These are phyloP conservation scores for Chaetomiaceae sp. DNA, from an alignment of 2,329 filamentous ascomycete genomes.

Conservation along the genomic window DNA sequence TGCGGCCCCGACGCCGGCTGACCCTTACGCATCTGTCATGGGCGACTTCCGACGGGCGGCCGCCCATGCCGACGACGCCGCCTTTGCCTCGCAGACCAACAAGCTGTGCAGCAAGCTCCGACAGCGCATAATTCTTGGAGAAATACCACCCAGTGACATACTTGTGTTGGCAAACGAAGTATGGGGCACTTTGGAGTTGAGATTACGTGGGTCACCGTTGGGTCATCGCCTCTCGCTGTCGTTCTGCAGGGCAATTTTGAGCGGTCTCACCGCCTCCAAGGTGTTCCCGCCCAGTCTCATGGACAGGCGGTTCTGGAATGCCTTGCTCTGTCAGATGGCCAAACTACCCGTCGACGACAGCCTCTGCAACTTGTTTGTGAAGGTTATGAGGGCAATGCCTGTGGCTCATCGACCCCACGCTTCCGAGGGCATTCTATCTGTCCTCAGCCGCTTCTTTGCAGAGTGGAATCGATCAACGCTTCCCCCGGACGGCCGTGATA, in stretches of 20 bases:
- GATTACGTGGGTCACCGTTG: conserved; percentile 4
- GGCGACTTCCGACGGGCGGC: conserved; percentile 10
- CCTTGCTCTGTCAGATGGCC: conserved; percentile 17
- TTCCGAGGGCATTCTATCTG: conserved; percentile 13
- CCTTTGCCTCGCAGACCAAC: conserved; percentile 18
- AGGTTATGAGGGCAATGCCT: conserved; percentile 15
- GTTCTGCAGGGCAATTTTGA: conserved; percentile 17
- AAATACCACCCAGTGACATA: conserved; percentile 10
- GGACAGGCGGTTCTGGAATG: conserved; percentile 16
- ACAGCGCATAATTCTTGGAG: conserved; percentile 17
- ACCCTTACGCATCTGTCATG: conserved; percentile 5
- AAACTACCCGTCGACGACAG: conserved; percentile 17
- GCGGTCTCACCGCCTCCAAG: conserved; percentile 14
- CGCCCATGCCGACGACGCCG: not conserved
- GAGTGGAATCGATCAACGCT: conserved; percentile 10
- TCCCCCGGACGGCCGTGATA: not conserved
- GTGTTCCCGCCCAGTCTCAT: conserved; percentile 16
- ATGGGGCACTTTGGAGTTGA: conserved; percentile 16
- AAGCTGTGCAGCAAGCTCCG: conserved; percentile 25
- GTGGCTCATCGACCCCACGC: not conserved
- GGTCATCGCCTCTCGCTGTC: conserved; percentile 4
- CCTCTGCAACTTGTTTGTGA: conserved; percentile 18
- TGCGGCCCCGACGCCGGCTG: not conserved
- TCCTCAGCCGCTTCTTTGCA: conserved; percentile 17
- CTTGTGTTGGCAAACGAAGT: conserved; percentile 8